Evolutionary conservation across 257 asterid genomes (phyloP).

Genomic region (Rubia yunnanensis): DNA sequence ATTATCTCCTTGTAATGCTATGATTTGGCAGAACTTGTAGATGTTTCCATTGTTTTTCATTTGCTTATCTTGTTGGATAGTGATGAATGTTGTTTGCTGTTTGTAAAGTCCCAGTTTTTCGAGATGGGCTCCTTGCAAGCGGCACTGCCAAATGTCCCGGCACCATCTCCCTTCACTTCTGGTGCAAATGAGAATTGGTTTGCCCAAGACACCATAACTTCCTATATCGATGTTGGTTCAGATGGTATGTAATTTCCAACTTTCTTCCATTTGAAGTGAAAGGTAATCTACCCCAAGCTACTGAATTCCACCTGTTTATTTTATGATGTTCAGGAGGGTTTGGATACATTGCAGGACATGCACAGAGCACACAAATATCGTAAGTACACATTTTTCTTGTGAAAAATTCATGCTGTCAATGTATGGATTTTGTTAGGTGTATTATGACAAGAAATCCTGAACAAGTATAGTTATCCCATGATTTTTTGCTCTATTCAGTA

Average conservation of each 20-base stretch:
- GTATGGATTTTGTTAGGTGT: background rate
- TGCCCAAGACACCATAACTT: conserved; percentile 35
- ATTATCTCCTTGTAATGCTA: background rate
- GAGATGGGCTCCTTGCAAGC: conserved; percentile 71
- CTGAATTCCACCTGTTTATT: conserved; percentile 6
- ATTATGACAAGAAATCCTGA: background rate
- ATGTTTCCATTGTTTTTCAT: background rate
- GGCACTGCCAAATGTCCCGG: conserved; percentile 49
- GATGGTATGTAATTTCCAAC: conserved; percentile 31
- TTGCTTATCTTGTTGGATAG: background rate
- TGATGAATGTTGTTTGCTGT: background rate
- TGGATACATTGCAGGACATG: conserved; percentile 54
- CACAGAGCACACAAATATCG: conserved; percentile 41
- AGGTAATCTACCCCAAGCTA: conserved; percentile 1
- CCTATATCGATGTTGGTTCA: conserved; percentile 35
- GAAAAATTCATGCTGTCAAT: conserved; percentile 5
- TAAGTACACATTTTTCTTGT: conserved; percentile 20
- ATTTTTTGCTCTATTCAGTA: background rate
- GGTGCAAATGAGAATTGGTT: conserved; percentile 52
- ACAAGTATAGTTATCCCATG: background rate
- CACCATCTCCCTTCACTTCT: conserved; percentile 40
- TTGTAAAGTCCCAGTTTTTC: conserved; percentile 44
- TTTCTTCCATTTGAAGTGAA: conserved; percentile 23
- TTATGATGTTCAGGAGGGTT: conserved; percentile 38
- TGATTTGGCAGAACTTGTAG: background rate